A percentile compares a stretch with the other conserved stretches of the same genome.
Evolutionary conservation across 805 yeast genomes (phyloP).

Genomic region (Lachancea dasiensis): DNA sequence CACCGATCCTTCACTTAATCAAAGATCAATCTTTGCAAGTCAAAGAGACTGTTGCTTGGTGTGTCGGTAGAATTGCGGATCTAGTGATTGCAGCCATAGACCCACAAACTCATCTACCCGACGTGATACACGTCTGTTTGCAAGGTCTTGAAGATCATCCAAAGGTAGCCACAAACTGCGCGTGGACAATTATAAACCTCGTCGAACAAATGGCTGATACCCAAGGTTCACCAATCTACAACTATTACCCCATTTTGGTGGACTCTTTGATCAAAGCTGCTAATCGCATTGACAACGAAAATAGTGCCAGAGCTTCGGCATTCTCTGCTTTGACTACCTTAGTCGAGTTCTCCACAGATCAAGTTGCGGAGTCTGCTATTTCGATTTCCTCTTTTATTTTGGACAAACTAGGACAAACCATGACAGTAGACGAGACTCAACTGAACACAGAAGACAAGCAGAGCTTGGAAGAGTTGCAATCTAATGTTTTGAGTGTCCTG

Average conservation of each 20-base stretch:
- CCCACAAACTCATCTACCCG: constrained; percentile 56
- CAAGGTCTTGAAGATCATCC: constrained; percentile 87
- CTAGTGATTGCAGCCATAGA: constrained; percentile 73
- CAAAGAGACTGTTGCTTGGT: constrained; percentile 97
- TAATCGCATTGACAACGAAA: constrained; percentile 72
- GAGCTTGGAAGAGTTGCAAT: constrained; percentile 82
- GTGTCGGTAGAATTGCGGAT: constrained; percentile 94
- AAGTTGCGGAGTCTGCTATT: constrained; percentile 62
- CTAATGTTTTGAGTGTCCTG: constrained; percentile 67
- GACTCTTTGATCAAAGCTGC: constrained; percentile 68
- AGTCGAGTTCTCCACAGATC: constrained; percentile 68
- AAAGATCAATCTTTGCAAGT: constrained; percentile 75
- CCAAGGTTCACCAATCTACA: constrained; percentile 61
- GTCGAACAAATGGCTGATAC: constrained; percentile 64
- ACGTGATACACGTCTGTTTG: constrained; percentile 64
- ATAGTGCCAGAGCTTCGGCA: constrained; percentile 89
- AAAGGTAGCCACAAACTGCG: constrained; percentile 91
- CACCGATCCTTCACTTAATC: constrained; percentile 70
- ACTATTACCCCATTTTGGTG: constrained; percentile 61
- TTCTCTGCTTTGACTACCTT: constrained; percentile 86
- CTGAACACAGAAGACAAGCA: constrained; percentile 64
- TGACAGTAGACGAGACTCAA: constrained; percentile 53
- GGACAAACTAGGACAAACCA: constrained; percentile 64
- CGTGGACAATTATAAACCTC: constrained; percentile 93
- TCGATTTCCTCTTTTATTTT: constrained; percentile 70